phyloP scores from a whole-genome alignment of 257 asterid genomes.

The Sherardia arvensis region DNA sequence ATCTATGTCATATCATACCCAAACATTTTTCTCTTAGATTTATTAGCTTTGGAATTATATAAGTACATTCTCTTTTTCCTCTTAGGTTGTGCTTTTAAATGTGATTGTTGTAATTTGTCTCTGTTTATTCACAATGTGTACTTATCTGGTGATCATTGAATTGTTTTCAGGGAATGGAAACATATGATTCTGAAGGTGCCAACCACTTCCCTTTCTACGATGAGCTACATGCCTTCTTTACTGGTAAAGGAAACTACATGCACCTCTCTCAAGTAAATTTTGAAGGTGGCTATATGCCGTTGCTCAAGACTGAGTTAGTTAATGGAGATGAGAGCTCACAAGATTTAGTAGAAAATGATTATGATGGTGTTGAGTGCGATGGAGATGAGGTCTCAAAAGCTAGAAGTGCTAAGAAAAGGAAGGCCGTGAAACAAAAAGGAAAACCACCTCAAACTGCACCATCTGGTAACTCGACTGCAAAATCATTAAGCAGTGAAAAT shows the following conservation, averaged over 20 bases:
- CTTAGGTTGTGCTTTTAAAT: not conserved
- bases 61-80: not conserved
- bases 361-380: constrained; percentile 26
- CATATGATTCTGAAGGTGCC: constrained; percentile 26
- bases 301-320: constrained; percentile 19
- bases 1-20: not conserved
- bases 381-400: constrained; percentile 17
- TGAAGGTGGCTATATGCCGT: constrained; percentile 23
- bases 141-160: constrained; percentile 6
- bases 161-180: constrained; percentile 38
- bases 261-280: constrained; percentile 22
- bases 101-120: not conserved
- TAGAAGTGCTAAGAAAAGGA: constrained; percentile 22
- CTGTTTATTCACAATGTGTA: not conserved
- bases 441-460: constrained; percentile 17
- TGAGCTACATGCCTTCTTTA: constrained; percentile 47
- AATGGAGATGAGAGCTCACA: constrained; percentile 25
- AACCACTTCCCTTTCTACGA: constrained; percentile 41
- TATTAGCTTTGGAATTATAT: not conserved
- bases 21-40: not conserved
- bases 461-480: constrained; percentile 13
- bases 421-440: constrained; percentile 21
- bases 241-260: constrained; percentile 23
- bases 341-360: constrained; percentile 24
- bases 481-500: constrained; percentile 4